A percentile compares a stretch with the other conserved stretches of the same genome.
Conservation (phyloP, 768 basidiomycete genomes). For the Lactifluus piperatus region DNA sequence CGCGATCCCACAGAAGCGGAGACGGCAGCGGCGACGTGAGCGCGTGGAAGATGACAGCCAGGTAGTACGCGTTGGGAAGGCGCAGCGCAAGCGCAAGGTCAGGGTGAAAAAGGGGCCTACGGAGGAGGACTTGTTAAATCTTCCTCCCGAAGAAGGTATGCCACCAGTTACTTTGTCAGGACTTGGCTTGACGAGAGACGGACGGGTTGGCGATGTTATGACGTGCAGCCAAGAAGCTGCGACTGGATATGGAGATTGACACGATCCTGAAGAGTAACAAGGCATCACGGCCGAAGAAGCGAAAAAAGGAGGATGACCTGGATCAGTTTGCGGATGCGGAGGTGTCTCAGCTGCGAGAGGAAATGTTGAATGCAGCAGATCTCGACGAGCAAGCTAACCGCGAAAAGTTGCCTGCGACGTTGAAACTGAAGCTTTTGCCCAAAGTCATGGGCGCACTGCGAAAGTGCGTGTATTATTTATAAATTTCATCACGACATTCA, state of each 20-base stretch:
- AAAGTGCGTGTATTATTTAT: conserved; percentile 49
- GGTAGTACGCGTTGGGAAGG: conserved; percentile 35
- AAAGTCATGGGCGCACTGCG: conserved; percentile 88
- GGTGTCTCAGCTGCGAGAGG: conserved; percentile 78
- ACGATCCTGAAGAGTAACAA: conserved; percentile 81
- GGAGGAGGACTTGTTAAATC: conserved; percentile 57
- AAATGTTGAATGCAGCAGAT: conserved; percentile 81
- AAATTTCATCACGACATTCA: not conserved
- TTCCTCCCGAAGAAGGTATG: conserved; percentile 72
- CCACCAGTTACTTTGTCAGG: not conserved
- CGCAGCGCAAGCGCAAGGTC: conserved; percentile 41
- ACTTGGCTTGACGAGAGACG: not conserved
- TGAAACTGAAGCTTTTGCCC: conserved; percentile 78
- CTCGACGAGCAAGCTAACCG: conserved; percentile 75
- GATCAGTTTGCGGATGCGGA: conserved; percentile 88
- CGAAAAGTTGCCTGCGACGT: conserved; percentile 71
- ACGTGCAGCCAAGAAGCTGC: conserved; percentile 58
- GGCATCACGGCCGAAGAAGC: conserved; percentile 47
- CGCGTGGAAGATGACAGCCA: conserved; percentile 24
- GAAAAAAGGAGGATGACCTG: conserved; percentile 78
- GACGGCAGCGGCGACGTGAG: conserved; percentile 18
- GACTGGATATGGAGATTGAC: conserved; percentile 78
- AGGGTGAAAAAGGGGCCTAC: conserved; percentile 29
- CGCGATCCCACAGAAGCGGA: conserved; percentile 24
- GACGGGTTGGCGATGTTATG: not conserved